Percentiles rank a stretch among this genome's conserved stretches.
These are phyloP conservation scores for Solanum chmielewskii DNA, from an alignment of 257 asterid species.

Conservation along the genomic window DNA sequence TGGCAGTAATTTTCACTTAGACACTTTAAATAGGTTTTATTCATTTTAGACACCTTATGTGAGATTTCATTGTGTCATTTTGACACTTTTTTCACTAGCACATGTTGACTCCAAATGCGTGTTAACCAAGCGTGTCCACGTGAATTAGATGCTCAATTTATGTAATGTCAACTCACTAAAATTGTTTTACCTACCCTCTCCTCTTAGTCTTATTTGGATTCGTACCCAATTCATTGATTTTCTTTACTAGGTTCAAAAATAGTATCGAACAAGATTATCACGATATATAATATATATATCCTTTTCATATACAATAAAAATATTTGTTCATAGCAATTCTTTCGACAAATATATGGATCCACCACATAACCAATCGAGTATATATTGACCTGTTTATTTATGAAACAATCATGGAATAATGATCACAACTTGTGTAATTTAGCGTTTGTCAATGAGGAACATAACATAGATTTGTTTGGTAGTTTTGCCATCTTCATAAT, in stretches of 20 bases:
- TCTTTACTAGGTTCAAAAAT: accelerated
- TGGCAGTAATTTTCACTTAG: too few species aligned
- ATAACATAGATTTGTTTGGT: not conserved
- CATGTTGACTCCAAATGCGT: too few species aligned
- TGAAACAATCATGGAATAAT: not conserved
- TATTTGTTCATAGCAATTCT: not conserved
- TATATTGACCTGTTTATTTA: not conserved
- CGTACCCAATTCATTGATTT: too few species aligned
- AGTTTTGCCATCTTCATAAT: not conserved
- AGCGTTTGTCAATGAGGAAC: not conserved
- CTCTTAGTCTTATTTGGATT: not conserved
- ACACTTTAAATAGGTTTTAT: too few species aligned
- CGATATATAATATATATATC: not conserved
- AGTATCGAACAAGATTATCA: not conserved
- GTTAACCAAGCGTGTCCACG: too few species aligned
- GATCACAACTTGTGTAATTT: not conserved
- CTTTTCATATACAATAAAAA: too few species aligned
- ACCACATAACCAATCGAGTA: not conserved
- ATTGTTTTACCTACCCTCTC: too few species aligned
- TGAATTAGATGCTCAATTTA: too few species aligned
- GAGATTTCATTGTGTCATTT: too few species aligned
- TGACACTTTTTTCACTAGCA: too few species aligned
- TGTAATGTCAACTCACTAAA: too few species aligned
- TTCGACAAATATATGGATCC: not conserved
- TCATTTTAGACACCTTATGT: too few species aligned